Evolutionary conservation across 73 alveolate species (phyloP).

Genomic region (Paraurostyla sp.): DNA sequence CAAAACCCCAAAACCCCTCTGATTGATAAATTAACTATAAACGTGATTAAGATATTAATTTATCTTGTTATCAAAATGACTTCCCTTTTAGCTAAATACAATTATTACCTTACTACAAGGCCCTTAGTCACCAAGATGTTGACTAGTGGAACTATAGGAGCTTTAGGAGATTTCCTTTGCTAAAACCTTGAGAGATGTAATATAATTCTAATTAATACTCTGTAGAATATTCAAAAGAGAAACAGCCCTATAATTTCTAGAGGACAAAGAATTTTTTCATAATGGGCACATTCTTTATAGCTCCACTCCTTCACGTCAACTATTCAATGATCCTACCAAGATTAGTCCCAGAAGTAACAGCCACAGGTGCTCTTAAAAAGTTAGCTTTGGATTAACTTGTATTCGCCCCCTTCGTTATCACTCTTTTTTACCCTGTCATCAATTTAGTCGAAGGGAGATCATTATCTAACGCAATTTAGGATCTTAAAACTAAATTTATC

Average conservation of each 20-base stretch:
- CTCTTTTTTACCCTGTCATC: slow-evolving; percentile 14
- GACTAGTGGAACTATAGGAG: slow-evolving; percentile 35
- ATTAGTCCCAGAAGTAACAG: slow-evolving; percentile 25
- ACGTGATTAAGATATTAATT: not conserved
- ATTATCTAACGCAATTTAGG: not conserved
- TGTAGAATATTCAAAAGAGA: not conserved
- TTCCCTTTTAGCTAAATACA: not conserved
- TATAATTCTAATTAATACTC: not conserved
- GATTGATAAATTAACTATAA: no score
- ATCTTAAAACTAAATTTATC: slow-evolving; percentile 6
- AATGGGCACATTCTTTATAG: slow-evolving; percentile 36
- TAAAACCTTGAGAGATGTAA: slow-evolving; percentile 20
- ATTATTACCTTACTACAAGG: slow-evolving; percentile 13
- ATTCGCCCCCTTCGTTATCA: slow-evolving; percentile 17
- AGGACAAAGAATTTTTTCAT: slow-evolving; percentile 20
- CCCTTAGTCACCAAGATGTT: slow-evolving; percentile 39
- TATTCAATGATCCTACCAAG: slow-evolving; percentile 42
- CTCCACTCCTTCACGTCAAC: slow-evolving; percentile 20
- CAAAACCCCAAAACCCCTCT: no score
- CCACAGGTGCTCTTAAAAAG: slow-evolving; percentile 33
- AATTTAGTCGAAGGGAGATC: slow-evolving; percentile 33
- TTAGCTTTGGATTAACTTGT: slow-evolving; percentile 14
- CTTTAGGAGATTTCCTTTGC: slow-evolving; percentile 40
- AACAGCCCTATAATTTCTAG: not conserved
- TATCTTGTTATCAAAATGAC: not conserved